Percentiles rank a stretch among this genome's conserved stretches.
Conservation (phyloP, 2,329 filamentous ascomycete species). For the Didymella pinodella region DNA sequence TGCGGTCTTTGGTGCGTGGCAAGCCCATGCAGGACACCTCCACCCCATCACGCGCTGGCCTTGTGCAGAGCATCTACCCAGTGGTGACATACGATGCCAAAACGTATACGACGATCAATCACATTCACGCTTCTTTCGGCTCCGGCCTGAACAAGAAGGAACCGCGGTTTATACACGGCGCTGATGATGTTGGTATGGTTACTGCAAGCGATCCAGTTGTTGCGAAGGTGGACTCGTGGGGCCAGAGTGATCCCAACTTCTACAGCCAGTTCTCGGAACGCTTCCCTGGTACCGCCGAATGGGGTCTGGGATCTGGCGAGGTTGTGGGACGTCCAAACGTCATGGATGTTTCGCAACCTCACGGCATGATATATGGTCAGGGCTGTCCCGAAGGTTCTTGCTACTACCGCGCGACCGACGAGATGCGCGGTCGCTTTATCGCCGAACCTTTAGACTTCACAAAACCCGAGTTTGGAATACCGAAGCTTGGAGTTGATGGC, state of each 20-base stretch:
- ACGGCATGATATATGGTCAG: slow-evolving; percentile 84
- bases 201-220: slow-evolving; percentile 80
- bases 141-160: slow-evolving; percentile 72
- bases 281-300: slow-evolving; percentile 75
- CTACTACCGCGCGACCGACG: slow-evolving; percentile 77
- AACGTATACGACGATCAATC: slow-evolving; percentile 78
- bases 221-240: slow-evolving; percentile 83
- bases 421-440: slow-evolving; percentile 80
- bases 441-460: slow-evolving; percentile 67
- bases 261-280: slow-evolving; percentile 81
- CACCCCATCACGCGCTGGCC: slow-evolving; percentile 61
- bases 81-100: slow-evolving; percentile 88
- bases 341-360: slow-evolving; percentile 88
- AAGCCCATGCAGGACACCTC: slow-evolving; percentile 70
- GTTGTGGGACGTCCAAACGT: slow-evolving; percentile 79
- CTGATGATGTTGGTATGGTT: slow-evolving; percentile 78
- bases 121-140: slow-evolving; percentile 79
- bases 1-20: slow-evolving; percentile 81
- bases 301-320: slow-evolving; percentile 79
- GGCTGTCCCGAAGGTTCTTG: slow-evolving; percentile 82
- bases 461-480: slow-evolving; percentile 75
- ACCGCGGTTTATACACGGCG: slow-evolving; percentile 83
- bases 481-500: slow-evolving; percentile 72
- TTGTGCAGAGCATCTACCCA: slow-evolving; percentile 72
- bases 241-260: slow-evolving; percentile 75